Conservation (phyloP, 768 basidiomycete species). For the Mycena belliarum region DNA sequence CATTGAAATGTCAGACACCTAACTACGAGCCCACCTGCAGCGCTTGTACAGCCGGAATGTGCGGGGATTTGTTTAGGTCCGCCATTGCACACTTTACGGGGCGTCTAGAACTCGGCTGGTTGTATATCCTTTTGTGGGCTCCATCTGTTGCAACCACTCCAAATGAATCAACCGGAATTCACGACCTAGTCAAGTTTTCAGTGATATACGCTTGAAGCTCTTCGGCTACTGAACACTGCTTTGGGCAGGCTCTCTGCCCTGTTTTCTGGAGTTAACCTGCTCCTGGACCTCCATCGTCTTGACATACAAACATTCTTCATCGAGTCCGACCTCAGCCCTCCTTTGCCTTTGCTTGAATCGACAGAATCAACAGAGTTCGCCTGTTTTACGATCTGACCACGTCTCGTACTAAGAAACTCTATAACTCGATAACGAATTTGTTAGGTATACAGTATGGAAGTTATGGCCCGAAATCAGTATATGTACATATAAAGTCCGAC, state of each 20-base stretch:
- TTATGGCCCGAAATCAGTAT: neutral
- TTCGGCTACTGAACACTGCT: too few relatives aligned
- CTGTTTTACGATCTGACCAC: too few relatives aligned
- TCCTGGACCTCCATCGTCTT: too few relatives aligned
- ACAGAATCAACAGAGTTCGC: too few relatives aligned
- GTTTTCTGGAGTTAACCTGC: too few relatives aligned
- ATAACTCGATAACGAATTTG: neutral
- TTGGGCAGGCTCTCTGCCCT: too few relatives aligned
- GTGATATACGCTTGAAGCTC: conserved; percentile 1
- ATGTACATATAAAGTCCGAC: neutral
- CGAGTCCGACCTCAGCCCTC: too few relatives aligned
- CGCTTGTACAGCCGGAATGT: conserved; percentile 12
- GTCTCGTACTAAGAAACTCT: too few relatives aligned
- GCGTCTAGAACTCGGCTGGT: too few relatives aligned
- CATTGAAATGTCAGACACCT: neutral
- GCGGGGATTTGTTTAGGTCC: neutral
- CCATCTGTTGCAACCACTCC: neutral
- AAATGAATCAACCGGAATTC: neutral
- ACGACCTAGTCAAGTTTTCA: conserved; percentile 2
- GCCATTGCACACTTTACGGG: neutral
- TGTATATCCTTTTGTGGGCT: conserved; percentile 5
- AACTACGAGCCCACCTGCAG: conserved; percentile 7
- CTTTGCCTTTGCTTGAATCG: too few relatives aligned
- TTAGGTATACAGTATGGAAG: conserved; percentile 4
- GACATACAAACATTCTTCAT: too few relatives aligned